Evolutionary conservation across 2,329 filamentous ascomycete species (phyloP), one percentile per base, ranked within the genome.

Genomic region (Penicillium sp.): DNA sequence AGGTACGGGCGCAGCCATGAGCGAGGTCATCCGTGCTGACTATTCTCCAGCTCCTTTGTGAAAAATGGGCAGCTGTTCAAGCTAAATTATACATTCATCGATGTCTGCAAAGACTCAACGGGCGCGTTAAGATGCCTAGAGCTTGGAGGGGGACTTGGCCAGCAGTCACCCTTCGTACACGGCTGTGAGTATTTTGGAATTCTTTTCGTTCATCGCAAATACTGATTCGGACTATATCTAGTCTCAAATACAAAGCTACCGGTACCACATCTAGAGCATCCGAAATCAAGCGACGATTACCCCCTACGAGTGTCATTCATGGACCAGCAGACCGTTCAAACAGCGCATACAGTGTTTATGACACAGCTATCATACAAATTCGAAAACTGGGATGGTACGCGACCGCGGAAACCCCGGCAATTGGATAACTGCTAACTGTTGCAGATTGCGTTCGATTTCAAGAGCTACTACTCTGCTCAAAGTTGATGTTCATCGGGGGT

Each of bases 311-410:
- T 77, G 8, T 75, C 73, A 2, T 77, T 77, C 48, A 64, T 77
- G 16, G 74, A 76, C 21, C 71, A 75, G 27, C 74, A 77, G 55
- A 76, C 72, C n/a, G 66, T 77, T 0, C 74, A 76, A 39, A 69
- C 69, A 4, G 70, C 63, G 3, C 60, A 68, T 18, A 71, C 69
- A 1, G 61, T 75, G 9, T 77, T 77, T 48, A 69, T 66, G 48
- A 73, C 73, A 6, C 72, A 76, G 50, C 59, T 76, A 18, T 70
- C 71, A 11, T 77, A 76, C 56, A 72, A 65, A n/a, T 77, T 77
- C 50, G 74, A 76, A 32, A 68, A 71, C 18, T 75, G 72, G 72
- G 60, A 67, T 47, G 73, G 73, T 75, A 61, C 29, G 66, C 36
- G 27, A 48, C 53, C 54, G 45, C 13, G 11, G 4, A 27, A 8